Conservation (phyloP, 257 asterid species). For the Lycium ferocissimum region DNA sequence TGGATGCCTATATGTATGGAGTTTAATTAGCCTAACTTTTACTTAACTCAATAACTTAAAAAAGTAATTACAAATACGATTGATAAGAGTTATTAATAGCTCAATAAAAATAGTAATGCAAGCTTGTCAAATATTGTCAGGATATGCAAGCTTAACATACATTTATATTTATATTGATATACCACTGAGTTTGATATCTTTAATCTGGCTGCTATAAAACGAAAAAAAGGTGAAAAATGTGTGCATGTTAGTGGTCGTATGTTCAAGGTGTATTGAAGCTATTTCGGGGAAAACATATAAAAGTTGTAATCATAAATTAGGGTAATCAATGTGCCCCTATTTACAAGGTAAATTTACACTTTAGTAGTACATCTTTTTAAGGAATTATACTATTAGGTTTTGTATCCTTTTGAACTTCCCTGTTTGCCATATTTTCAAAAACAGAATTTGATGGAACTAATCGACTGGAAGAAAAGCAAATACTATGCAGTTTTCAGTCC, state of each 20-base stretch:
- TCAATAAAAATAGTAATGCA: too few relatives aligned
- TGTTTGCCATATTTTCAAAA: not conserved
- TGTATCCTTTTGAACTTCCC: not conserved
- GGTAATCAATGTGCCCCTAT: conserved; percentile 44
- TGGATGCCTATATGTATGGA: too few relatives aligned
- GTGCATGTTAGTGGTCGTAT: not conserved
- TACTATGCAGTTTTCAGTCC: not conserved
- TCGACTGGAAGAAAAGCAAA: not conserved
- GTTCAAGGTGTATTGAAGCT: conserved; percentile 14
- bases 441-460: not conserved
- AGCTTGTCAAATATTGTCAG: too few relatives aligned
- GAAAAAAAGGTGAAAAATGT: not conserved
- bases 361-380: conserved; percentile 26
- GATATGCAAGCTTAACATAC: too few relatives aligned
- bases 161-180: not conserved
- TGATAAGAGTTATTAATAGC: too few relatives aligned
- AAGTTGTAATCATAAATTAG: conserved; percentile 33
- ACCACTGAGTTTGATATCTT: not conserved
- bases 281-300: conserved; percentile 41
- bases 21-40: too few relatives aligned
- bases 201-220: not conserved
- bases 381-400: not conserved
- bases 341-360: conserved; percentile 31
- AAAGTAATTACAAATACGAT: too few relatives aligned
- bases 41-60: too few relatives aligned